Conservation (phyloP, 2,329 filamentous ascomycete genomes). For the Aspergillus fumigatiaffinis region DNA sequence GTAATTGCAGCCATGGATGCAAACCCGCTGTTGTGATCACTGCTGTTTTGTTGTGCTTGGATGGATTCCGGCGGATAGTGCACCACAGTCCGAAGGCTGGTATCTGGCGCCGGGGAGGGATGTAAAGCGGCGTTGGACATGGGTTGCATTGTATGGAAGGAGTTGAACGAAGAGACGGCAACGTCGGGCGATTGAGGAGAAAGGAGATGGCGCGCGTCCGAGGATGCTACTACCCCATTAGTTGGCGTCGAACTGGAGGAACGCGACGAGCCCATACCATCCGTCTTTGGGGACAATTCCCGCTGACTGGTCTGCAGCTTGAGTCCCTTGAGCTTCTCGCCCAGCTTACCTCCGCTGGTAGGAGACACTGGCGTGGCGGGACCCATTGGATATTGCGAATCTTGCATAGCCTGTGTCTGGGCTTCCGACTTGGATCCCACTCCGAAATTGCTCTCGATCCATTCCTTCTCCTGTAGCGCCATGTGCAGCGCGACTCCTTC, state of each 20-base stretch:
- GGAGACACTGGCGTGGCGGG: slow-evolving; percentile 60
- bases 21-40: slow-evolving; percentile 21
- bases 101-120: slow-evolving; percentile 20
- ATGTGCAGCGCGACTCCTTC: slow-evolving; percentile 83
- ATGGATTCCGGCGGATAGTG: slow-evolving; percentile 37
- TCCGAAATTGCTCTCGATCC: slow-evolving; percentile 80
- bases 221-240: slow-evolving; percentile 16
- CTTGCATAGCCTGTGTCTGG: slow-evolving; percentile 29
- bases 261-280: slow-evolving; percentile 44
- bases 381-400: slow-evolving; percentile 30
- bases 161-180: slow-evolving; percentile 59
- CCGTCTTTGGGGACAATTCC: slow-evolving; percentile 54
- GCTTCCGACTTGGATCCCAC: slow-evolving; percentile 44
- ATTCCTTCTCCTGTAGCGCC: slow-evolving; percentile 76
- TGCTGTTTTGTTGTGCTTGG: slow-evolving; percentile 31
- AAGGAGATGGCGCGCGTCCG: slow-evolving; percentile 45
- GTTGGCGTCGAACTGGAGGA: background rate
- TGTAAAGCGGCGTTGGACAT: slow-evolving; percentile 3
- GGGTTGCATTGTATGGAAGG: slow-evolving; percentile 49
- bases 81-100: slow-evolving; percentile 28
- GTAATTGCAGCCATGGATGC: slow-evolving; percentile 31
- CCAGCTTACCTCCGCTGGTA: slow-evolving; percentile 63
- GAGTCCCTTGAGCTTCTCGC: slow-evolving; percentile 75
- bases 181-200: slow-evolving; percentile 62
- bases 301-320: slow-evolving; percentile 70